A percentile compares a stretch with the other conserved stretches of the same genome.
phyloP scores from a whole-genome alignment of 768 basidiomycete species.

The Antrodiella citrinella region DNA sequence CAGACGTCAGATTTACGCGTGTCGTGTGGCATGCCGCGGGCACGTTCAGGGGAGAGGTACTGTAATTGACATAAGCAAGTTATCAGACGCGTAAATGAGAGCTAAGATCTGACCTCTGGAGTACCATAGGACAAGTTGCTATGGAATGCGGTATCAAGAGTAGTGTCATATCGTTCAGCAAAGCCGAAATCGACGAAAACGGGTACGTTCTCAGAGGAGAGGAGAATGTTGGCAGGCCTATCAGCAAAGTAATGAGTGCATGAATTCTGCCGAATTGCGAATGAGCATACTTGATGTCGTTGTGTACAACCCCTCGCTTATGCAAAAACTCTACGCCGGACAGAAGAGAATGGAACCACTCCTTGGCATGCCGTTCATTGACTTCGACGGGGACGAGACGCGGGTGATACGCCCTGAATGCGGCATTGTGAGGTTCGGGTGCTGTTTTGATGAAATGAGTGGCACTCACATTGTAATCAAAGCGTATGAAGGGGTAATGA shows the following conservation, averaged over 20 bases:
- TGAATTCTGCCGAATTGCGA: no score
- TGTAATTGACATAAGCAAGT: slow-evolving; percentile 23
- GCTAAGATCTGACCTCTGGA: slow-evolving; percentile 54
- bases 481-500: slow-evolving; percentile 86
- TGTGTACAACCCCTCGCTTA: slow-evolving; percentile 77
- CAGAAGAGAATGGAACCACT: slow-evolving; percentile 78
- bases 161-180: slow-evolving; percentile 74
- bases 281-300: slow-evolving; percentile 91
- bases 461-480: slow-evolving; percentile 80
- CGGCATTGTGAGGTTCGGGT: neutral
- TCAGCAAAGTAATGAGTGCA: slow-evolving; percentile 1
- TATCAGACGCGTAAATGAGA: neutral
- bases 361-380: slow-evolving; percentile 63
- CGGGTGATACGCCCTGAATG: slow-evolving; percentile 75
- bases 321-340: slow-evolving; percentile 83
- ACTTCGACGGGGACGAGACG: slow-evolving; percentile 84
- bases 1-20: slow-evolving; percentile 87
- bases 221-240: slow-evolving; percentile 89
- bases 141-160: slow-evolving; percentile 60
- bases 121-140: slow-evolving; percentile 86
- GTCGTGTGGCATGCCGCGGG: slow-evolving; percentile 82
- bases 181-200: slow-evolving; percentile 97
- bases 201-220: slow-evolving; percentile 69
- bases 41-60: slow-evolving; percentile 92
- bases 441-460: slow-evolving; percentile 2